These are phyloP conservation scores for Noccaea caerulescens DNA, from an alignment of 345 rosid species.

Conservation along the genomic window DNA sequence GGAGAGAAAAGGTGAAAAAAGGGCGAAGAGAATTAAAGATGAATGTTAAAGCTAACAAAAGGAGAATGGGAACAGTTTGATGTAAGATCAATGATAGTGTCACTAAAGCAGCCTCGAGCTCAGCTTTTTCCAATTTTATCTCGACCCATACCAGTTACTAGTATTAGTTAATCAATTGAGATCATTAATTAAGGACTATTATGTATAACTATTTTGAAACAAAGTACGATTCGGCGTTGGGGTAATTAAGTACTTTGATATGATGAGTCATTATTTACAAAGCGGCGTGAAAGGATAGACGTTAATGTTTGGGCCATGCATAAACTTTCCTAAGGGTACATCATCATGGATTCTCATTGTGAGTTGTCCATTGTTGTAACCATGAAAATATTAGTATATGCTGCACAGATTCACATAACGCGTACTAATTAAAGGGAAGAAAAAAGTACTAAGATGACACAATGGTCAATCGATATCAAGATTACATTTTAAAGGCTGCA, in stretches of 20 bases:
- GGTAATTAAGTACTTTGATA: slow-evolving; percentile 32
- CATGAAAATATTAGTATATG: background rate
- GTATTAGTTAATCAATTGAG: slow-evolving; percentile 7
- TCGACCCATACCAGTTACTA: slow-evolving; percentile 3
- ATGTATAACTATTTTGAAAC: slow-evolving; percentile 15
- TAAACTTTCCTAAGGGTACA: slow-evolving; percentile 34
- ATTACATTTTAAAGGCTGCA: background rate
- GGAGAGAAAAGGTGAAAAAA: slow-evolving; percentile 10
- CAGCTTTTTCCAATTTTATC: slow-evolving; percentile 25
- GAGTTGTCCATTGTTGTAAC: slow-evolving; percentile 33
- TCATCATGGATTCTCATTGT: slow-evolving; percentile 28
- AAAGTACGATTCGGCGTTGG: slow-evolving; percentile 40
- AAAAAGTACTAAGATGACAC: background rate
- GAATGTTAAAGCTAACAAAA: slow-evolving; percentile 35
- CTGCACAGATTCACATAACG: slow-evolving; percentile 27
- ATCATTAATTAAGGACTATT: slow-evolving; percentile 20
- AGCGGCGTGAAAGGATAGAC: slow-evolving; percentile 40
- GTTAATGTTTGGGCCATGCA: slow-evolving; percentile 42
- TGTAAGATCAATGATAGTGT: slow-evolving; percentile 46
- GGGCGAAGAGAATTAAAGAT: slow-evolving; percentile 29
- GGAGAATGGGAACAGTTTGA: slow-evolving; percentile 42
- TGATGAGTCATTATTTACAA: slow-evolving; percentile 44
- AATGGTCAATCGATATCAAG: background rate
- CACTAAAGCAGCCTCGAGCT: slow-evolving; percentile 39
- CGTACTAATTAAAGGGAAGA: background rate